Base-by-base conservation (phyloP, 2,329 filamentous ascomycete genomes). In the Fusarium praegraminearum region DNA sequence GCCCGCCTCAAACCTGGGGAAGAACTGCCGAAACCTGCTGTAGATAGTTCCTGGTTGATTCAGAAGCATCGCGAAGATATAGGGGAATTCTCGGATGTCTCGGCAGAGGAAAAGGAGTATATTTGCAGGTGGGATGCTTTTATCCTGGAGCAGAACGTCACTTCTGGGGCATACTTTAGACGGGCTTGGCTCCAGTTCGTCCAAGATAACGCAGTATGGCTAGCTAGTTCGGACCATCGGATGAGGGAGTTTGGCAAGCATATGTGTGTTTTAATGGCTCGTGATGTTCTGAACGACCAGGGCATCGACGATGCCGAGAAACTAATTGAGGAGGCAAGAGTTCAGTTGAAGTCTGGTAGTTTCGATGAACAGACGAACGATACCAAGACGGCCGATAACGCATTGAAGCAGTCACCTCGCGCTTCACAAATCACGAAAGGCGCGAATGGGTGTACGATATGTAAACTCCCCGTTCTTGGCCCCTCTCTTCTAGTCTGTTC, bases 21-120 rank as follows among this genome's bases (percentile, higher is more conserved):
- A 3, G 78, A 82, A 26, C 78, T 88, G 26, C 83, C 83, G 4
- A 80, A 80, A 22, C 76, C 78, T 6, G 76, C 76, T 5, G 77
- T 83, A 5, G 84, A 88, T 71, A 83, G 83, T 59, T 78, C 79
- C 24, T 89, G 87, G 87, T 80, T 88, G 10, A 80, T 87, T 32
- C 86, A 88, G 65, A 89, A 88, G 76, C 87, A 89, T 62, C 82
- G 85, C 10, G 85, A 89, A 59, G 84, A 83, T 55, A 83, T 89
- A 56, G 80, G 82, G 30, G 87, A 89, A 65, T 89, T 87, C 71
- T 84, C 83, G 11, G 87, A 89, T 67, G 82, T 89, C 28, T 83
- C 83, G 15, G 74, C 79, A 4, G 78, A 82, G 18, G 87, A 89
- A 72, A 87, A 86, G 74, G 86, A 88, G 65, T 89, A 86, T 61